Conservation (phyloP, 75 land plant genomes). For the Larix kaempferi region DNA sequence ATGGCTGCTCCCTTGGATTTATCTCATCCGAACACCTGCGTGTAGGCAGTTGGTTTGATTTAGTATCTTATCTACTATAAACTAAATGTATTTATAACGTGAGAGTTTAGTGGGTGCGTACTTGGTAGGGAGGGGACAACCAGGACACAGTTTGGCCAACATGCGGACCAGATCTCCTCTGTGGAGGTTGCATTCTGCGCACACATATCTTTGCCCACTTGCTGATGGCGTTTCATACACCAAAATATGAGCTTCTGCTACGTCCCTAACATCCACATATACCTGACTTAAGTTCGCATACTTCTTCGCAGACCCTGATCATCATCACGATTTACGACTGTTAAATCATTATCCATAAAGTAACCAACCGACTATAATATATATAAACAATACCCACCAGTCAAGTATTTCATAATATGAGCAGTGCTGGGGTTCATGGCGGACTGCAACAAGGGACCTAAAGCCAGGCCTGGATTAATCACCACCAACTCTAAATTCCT, state of each 20-base stretch:
- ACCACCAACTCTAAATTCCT: slow-evolving; percentile 38
- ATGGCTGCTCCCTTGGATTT: slow-evolving; percentile 34
- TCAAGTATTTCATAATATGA: slow-evolving; percentile 39
- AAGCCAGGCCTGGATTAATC: slow-evolving; percentile 36
- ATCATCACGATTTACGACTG: background rate
- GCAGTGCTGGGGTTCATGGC: slow-evolving; percentile 39
- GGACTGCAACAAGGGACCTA: slow-evolving; percentile 53
- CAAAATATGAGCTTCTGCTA: slow-evolving; percentile 13
- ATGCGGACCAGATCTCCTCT: slow-evolving; percentile 16
- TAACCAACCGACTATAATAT: background rate
- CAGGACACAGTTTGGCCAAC: slow-evolving; percentile 25
- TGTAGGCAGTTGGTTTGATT: too few species aligned
- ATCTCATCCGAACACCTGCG: slow-evolving; percentile 51
- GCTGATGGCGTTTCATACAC: slow-evolving; percentile 10
- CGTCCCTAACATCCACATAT: slow-evolving; percentile 43
- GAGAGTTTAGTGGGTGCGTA: background rate
- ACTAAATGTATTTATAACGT: background rate
- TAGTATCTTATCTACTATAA: background rate
- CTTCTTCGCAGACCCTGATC: slow-evolving; percentile 23
- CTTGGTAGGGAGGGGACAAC: slow-evolving; percentile 24
- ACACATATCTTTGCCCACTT: slow-evolving; percentile 20
- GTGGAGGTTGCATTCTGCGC: slow-evolving; percentile 27
- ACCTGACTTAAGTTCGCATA: slow-evolving; percentile 23
- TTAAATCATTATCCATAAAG: background rate
- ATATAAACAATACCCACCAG: background rate